These are phyloP conservation scores for Anthracocystis panici-leucophaei DNA, from an alignment of 1,284 basidiomycete species.

Conservation along the genomic window DNA sequence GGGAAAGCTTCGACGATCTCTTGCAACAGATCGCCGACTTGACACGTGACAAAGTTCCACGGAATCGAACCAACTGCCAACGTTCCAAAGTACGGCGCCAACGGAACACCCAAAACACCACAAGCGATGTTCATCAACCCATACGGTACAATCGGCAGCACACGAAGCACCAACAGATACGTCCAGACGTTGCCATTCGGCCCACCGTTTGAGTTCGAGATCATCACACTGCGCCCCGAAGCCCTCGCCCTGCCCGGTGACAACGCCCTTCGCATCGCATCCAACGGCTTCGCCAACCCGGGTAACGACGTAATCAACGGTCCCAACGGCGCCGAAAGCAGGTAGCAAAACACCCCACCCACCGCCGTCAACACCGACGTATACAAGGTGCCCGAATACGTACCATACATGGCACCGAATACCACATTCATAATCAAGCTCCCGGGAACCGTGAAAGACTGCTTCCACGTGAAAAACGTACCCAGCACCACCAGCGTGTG, in stretches of 20 bases:
- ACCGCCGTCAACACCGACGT: conserved; percentile 64
- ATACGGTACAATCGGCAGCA: conserved; percentile 68
- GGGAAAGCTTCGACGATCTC: conserved; percentile 62
- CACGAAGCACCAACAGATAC: conserved; percentile 63
- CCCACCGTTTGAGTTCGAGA: conserved; percentile 29
- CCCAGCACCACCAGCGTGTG: conserved; percentile 64
- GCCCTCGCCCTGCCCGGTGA: conserved; percentile 40
- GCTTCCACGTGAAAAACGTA: conserved; percentile 67
- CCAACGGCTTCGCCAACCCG: conserved; percentile 60
- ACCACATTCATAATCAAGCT: conserved; percentile 68
- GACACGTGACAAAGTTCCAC: conserved; percentile 68
- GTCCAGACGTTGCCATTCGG: conserved; percentile 57
- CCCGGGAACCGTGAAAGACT: conserved; percentile 66
- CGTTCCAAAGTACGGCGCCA: conserved; percentile 63
- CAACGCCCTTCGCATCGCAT: conserved; percentile 61
- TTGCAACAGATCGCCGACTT: conserved; percentile 65
- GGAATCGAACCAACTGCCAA: conserved; percentile 64
- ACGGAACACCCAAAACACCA: conserved; percentile 64
- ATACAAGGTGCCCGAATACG: conserved; percentile 62
- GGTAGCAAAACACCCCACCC: conserved; percentile 65
- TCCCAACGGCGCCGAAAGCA: conserved; percentile 59
- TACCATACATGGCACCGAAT: conserved; percentile 68
- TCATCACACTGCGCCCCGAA: conserved; percentile 47
- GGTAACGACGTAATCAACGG: conserved; percentile 60
- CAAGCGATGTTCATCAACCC: conserved; percentile 69